These are phyloP conservation scores for Climacium dendroides DNA, from an alignment of 225 moss, liverwort and hornwort species.

Conservation along the genomic window DNA sequence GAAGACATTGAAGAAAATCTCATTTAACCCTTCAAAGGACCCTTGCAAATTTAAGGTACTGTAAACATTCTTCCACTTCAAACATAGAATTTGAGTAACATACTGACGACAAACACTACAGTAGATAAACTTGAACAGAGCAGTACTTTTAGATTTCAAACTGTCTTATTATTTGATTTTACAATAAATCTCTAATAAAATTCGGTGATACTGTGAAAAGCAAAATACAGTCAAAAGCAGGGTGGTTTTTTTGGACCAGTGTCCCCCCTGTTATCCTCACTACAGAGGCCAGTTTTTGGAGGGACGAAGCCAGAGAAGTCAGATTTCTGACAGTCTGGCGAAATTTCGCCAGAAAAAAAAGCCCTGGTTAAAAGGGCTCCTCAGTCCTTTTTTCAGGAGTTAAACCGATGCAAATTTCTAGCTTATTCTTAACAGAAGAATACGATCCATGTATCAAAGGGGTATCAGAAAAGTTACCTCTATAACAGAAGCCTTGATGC, in stretches of 20 bases:
- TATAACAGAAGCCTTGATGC: slow-evolving; percentile 36
- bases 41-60: neutral
- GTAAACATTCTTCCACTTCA: neutral
- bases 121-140: neutral
- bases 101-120: neutral
- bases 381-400: neutral
- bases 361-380: neutral
- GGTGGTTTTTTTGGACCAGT: no score
- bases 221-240: no score
- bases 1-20: neutral
- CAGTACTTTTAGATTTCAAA: neutral
- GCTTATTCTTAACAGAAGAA: neutral
- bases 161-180: neutral
- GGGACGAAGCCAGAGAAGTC: no score
- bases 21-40: neutral
- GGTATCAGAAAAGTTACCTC: slow-evolving; percentile 9
- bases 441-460: neutral
- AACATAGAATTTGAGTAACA: neutral
- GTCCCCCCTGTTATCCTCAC: no score
- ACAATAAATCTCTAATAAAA: neutral
- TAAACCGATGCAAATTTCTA: neutral
- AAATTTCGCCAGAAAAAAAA: no score
- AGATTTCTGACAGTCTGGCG: no score
- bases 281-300: no score
- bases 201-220: neutral